Base-by-base conservation (phyloP, 1,139 yeast genomes). In the Nadsonia starkeyi-henricii region DNA sequence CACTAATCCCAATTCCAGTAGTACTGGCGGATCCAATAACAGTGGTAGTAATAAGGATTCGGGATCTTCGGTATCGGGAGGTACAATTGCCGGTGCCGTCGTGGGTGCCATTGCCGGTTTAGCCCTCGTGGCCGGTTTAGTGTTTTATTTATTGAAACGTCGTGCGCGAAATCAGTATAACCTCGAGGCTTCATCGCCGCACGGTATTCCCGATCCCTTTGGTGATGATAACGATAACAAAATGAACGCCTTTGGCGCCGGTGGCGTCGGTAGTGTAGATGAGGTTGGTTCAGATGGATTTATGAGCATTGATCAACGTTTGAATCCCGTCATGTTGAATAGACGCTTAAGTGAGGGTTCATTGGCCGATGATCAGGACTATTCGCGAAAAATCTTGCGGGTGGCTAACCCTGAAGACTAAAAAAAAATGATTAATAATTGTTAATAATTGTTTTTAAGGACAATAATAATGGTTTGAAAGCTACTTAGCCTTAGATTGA, bases 331-430 rank as follows among this genome's bases (percentile, higher is more conserved):
- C 45, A 77, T 81, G 79, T 70, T 82, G 64, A 86, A 85, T 21
- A 75, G 86, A 53, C 71, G 93, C 53, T 67, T 82, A 50, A 75
- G 82, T 51, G 88, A 81, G 59, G 91, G 89, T 15, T 75, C 84
- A 23, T 70, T 83, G 53, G 89, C 86, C 15, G 93, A 83, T 61
- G 88, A 82, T 54, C 75, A 85, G 15, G 91, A 83, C 62, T 82
- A 82, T 64, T 74, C 82, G 46, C 71, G 88, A 56, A 81, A 82
- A 63, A 77, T 81, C 33, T 68, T 83, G 50, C 78, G 81, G 53
- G 89, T 83, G 23, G 82, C 88, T 44, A 83, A 82, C 59, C 88
- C 89, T 12, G 86, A 80, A 60, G 71, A 33, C 28, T 23, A 23
- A 23, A 9, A 9, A n/a, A n/a, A n/a, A n/a, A n/a, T n/a, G n/a